Evolutionary conservation across 2,329 filamentous ascomycete species (phyloP).

Genomic region (Samsoniella hepiali): DNA sequence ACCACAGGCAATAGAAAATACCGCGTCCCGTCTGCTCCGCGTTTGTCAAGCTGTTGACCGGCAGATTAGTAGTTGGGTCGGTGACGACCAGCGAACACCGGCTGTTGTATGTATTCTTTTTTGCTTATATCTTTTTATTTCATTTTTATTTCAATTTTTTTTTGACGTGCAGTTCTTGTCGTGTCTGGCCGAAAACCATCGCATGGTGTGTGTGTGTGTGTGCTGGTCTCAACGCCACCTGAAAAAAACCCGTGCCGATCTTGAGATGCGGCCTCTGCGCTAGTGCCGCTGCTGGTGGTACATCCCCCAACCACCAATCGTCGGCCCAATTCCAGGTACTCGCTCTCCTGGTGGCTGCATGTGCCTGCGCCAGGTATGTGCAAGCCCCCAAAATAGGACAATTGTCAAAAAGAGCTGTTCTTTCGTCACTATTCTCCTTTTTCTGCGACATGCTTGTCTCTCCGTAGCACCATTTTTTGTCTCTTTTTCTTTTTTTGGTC

Average conservation of each 20-base stretch:
- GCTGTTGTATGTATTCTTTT: no score
- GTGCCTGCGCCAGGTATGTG: slow-evolving; percentile 6
- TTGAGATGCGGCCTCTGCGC: no score
- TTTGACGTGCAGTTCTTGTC: not conserved
- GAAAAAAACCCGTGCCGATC: no score
- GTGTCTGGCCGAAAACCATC: no score
- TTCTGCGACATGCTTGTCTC: not conserved
- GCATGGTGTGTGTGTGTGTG: no score
- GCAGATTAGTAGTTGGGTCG: no score
- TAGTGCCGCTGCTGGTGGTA: not conserved
- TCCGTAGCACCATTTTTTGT: not conserved
- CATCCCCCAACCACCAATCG: slow-evolving; percentile 7
- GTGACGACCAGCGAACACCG: no score
- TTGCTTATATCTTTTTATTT: no score
- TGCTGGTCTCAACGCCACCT: not conserved
- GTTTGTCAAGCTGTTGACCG: no score
- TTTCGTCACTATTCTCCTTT: not conserved
- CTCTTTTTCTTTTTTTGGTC: not conserved
- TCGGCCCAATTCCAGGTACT: not conserved
- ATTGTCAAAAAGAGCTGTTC: no score
- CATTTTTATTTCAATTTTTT: not conserved
- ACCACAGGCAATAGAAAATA: not conserved
- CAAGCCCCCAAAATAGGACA: not conserved
- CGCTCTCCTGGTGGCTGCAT: not conserved
- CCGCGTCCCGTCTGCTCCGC: not conserved